Conservation (phyloP, 768 basidiomycete species). For the Termitomyces sp. region DNA sequence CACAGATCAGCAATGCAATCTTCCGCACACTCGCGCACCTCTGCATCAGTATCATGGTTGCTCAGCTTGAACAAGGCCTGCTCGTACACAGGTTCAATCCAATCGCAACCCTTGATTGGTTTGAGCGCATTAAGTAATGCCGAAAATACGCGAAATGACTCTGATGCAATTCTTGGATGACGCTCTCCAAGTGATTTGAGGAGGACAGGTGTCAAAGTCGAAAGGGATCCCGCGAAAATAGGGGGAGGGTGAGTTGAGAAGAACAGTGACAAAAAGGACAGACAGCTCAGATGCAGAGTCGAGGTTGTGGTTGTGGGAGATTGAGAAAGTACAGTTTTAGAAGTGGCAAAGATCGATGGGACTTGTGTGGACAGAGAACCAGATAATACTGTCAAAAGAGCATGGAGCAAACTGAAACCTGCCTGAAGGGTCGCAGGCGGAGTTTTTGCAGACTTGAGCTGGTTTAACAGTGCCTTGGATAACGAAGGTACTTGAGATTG, state of each 20-base stretch:
- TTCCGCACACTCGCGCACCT: slow-evolving; percentile 80
- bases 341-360: slow-evolving; percentile 53
- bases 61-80: slow-evolving; percentile 67
- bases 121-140: slow-evolving; percentile 72
- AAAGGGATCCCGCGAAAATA: slow-evolving; percentile 55
- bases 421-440: slow-evolving; percentile 75
- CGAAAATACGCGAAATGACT: slow-evolving; percentile 85
- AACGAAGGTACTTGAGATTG: slow-evolving; percentile 71
- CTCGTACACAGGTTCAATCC: slow-evolving; percentile 69
- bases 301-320: slow-evolving; percentile 73
- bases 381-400: slow-evolving; percentile 73
- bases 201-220: slow-evolving; percentile 66
- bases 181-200: slow-evolving; percentile 72
- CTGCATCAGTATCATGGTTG: slow-evolving; percentile 85
- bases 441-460: slow-evolving; percentile 80
- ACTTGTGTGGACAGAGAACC: slow-evolving; percentile 76
- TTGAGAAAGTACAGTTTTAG: slow-evolving; percentile 60
- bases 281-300: slow-evolving; percentile 72
- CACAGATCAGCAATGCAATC: slow-evolving; percentile 83
- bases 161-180: slow-evolving; percentile 84
- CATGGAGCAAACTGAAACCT: slow-evolving; percentile 74
- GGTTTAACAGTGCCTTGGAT: slow-evolving; percentile 77
- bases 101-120: slow-evolving; percentile 58
- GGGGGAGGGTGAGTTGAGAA: slow-evolving; percentile 64
- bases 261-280: slow-evolving; percentile 83